Evolutionary conservation across 2,329 filamentous ascomycete species (phyloP), one percentile per base, ranked within the genome.

Genomic region (Colletotrichum orbiculare): DNA sequence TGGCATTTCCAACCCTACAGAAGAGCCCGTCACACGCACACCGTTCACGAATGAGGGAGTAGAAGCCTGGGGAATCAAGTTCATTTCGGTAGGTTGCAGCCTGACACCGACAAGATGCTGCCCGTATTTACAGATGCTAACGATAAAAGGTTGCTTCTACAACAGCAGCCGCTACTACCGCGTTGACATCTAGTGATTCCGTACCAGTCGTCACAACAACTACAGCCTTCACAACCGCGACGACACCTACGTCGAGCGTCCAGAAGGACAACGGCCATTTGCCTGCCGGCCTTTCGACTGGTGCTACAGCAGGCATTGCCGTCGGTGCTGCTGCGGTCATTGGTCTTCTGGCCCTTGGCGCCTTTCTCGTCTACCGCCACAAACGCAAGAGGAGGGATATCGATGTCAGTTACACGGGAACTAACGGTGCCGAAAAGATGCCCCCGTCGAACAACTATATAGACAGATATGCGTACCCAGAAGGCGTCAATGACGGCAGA

Each of bases 21-120:
- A 64, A 17, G 12, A 8, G 38, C 55, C 61, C 33, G 25, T 55
- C 4, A 60, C 49, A 15, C 48, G 48, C 12, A 60, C 61, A n/a
- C 49, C 61, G 10, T 39, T 13, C 13, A 39, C 49, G 3, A 35
- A 50, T 12, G 61, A 64, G 39, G 49, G 55, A 4, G 33, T 60
- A 11, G 55, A 49, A 6, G 61, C 61, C 3, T 64, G 61, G 61
- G 61, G 61, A 6, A 64, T 64, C 15, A 64, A 60, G 13, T 49
- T 64, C 38, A 48, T 64, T 33, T 55, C 54, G 49, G 61, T 64
- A 46, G 10, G 61, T 60, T 15, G 46, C 6, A 4, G 10, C 25
- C 25, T 25, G 25, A 25, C 25, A 25, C 4, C 25, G 4, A 25
- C 3, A 25, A 25, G 25, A 25, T 5, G 25, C 4, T 25, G 25